Conservation (phyloP, 768 basidiomycete genomes). For the Sarcodon aspratus region DNA sequence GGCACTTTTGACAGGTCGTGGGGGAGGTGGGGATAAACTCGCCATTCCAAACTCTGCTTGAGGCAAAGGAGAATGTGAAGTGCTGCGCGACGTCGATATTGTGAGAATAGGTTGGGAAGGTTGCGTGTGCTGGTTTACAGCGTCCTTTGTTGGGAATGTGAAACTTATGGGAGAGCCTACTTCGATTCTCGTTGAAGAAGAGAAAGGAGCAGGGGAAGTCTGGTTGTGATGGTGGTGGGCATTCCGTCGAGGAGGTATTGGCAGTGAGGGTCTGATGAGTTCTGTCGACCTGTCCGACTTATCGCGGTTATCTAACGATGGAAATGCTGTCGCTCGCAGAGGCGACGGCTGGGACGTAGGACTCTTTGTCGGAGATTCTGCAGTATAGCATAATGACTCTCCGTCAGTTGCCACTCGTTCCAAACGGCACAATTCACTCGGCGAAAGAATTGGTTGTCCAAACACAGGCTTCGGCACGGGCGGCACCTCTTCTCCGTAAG, state of each 20-base stretch:
- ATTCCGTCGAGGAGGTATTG: too few species aligned
- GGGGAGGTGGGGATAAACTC: constrained; percentile 5
- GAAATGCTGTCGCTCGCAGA: too few species aligned
- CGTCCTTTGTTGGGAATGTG: constrained; percentile 1
- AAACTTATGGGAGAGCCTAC: neutral
- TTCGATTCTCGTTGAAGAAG: constrained; percentile 5
- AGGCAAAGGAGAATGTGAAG: too few species aligned
- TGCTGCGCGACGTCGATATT: too few species aligned
- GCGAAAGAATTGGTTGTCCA: constrained; percentile 16
- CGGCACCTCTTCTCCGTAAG: constrained; percentile 32
- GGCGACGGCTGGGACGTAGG: too few species aligned
- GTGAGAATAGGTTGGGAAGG: too few species aligned
- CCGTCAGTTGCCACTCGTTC: neutral
- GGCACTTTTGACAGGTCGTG: neutral
- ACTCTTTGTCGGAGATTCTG: too few species aligned
- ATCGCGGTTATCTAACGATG: too few species aligned
- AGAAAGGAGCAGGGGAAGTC: constrained; percentile 7
- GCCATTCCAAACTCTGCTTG: constrained; percentile 9
- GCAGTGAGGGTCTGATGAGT: too few species aligned
- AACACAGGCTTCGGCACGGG: constrained; percentile 43
- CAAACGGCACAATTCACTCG: constrained; percentile 38
- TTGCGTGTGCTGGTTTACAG: neutral
- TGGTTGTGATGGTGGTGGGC: neutral
- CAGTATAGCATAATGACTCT: too few species aligned
- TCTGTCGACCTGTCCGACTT: too few species aligned